phyloP scores from a whole-genome alignment of 305 asterid genomes.

The Withania somnifera region DNA sequence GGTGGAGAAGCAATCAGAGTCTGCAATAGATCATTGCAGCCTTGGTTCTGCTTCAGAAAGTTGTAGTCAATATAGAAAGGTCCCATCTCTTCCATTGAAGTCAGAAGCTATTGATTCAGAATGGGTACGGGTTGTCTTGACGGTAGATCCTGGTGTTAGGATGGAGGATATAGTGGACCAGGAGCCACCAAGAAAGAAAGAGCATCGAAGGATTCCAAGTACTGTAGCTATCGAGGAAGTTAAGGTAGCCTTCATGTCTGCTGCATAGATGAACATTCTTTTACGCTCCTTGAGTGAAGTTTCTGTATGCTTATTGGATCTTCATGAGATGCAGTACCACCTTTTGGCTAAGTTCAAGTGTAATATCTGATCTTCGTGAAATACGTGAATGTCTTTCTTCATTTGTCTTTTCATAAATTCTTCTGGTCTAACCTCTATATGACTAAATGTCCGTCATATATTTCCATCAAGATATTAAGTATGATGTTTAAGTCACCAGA shows the following conservation, averaged over 20 bases:
- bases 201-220: slow-evolving; percentile 99
- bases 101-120: slow-evolving; percentile 38
- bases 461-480: neutral
- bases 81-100: slow-evolving; percentile 29
- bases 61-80: slow-evolving; percentile 29
- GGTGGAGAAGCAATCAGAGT: slow-evolving; percentile 52
- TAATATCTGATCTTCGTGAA: neutral
- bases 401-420: neutral
- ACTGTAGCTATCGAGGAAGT: slow-evolving; percentile 99
- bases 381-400: neutral
- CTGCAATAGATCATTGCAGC: slow-evolving; percentile 14
- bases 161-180: slow-evolving; percentile 95
- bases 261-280: neutral
- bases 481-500: neutral
- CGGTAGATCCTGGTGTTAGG: slow-evolving; percentile 92
- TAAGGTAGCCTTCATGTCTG: slow-evolving; percentile 46
- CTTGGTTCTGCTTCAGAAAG: no score
- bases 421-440: neutral
- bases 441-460: neutral
- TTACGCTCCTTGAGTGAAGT: neutral
- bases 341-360: neutral
- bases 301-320: neutral
- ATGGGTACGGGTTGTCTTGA: slow-evolving; percentile 77
- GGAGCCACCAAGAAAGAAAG: slow-evolving; percentile 81
- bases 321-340: neutral